Evolutionary conservation across 495 filamentous ascomycete species (phyloP), one percentile per base, ranked within the genome.

Genomic region (Chaetomium tenue): DNA sequence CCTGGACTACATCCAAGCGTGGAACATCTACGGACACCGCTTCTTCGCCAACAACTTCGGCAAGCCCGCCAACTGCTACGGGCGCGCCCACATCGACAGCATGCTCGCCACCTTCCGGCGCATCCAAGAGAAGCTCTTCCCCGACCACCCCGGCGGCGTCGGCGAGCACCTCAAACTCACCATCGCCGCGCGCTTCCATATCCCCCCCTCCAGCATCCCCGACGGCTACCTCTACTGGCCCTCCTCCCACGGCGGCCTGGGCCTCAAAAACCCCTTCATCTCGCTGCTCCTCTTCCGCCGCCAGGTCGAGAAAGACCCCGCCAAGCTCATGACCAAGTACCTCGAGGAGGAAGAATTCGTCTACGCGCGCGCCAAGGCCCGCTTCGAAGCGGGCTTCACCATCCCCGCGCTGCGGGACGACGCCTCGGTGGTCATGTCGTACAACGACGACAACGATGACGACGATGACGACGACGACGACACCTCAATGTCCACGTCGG

Each of bases 31-130:
- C 69, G 83, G 84, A n/a, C 77, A 73, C 16, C 79, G 81, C 0
- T 90, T 90, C 72, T 90, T 90, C 68, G 75, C 77, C 61, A 82
- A 81, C 66, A 88, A 87, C 63, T 89, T 90, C 47, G 87, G 85
- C 28, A 78, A 79, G 62, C 83, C 87, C 4, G 86, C 86, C 6
- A 77, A 85, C 66, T 87, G 85, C 73, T 88, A 86, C 63, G 86
- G 87, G 6, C 77, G 78, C 47, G 72, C 74, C 26, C 88, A 91
- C 69, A 83, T 90, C 52, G 85, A 90, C 69, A 84, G 80, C 77
- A 83, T 86, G 40, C 78, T 90, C 52, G 71, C 75, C 8, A 87
- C 85, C 0, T 83, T 87, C 53, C 72, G 77, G 42, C 81, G 79
- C 15, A 88, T 91, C 57, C 86, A 90, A 64, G 53, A 74, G 59